Percentiles rank a stretch among this genome's conserved stretches.
phyloP scores from a whole-genome alignment of 768 basidiomycete species.

The Trametes cinnabarina region DNA sequence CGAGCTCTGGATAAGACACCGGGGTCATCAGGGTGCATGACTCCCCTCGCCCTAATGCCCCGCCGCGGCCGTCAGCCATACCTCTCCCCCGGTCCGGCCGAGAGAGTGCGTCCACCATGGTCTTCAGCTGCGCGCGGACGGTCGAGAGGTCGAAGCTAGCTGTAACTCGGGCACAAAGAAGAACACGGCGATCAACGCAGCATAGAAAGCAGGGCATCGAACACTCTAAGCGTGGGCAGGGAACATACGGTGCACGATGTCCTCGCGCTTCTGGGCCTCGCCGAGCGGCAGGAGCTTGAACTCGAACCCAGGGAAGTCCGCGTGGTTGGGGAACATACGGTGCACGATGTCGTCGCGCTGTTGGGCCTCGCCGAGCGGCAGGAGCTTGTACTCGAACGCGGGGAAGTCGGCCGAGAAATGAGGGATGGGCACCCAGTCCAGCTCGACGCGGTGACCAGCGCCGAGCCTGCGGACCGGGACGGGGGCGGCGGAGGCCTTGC shows the following conservation, averaged over 20 bases:
- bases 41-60: neutral
- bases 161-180: neutral
- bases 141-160: neutral
- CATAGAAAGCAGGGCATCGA: neutral
- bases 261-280: slow-evolving; percentile 2
- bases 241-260: slow-evolving; percentile 13
- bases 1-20: neutral
- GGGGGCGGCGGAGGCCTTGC: neutral
- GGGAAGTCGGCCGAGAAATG: neutral
- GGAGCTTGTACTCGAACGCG: too few species aligned
- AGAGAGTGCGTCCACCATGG: neutral
- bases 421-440: neutral
- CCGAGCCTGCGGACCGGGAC: neutral
- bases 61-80: neutral
- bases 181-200: neutral
- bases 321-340: too few species aligned
- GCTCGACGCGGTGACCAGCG: slow-evolving; percentile 2
- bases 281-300: slow-evolving; percentile 11
- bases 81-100: slow-evolving; percentile 5
- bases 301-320: neutral
- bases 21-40: neutral
- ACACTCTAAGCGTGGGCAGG: neutral
- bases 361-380: too few species aligned
- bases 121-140: slow-evolving; percentile 8
- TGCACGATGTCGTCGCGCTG: too few species aligned